Evolutionary conservation across 2,329 filamentous ascomycete genomes (phyloP).

Genomic region (Neonectria punicea): DNA sequence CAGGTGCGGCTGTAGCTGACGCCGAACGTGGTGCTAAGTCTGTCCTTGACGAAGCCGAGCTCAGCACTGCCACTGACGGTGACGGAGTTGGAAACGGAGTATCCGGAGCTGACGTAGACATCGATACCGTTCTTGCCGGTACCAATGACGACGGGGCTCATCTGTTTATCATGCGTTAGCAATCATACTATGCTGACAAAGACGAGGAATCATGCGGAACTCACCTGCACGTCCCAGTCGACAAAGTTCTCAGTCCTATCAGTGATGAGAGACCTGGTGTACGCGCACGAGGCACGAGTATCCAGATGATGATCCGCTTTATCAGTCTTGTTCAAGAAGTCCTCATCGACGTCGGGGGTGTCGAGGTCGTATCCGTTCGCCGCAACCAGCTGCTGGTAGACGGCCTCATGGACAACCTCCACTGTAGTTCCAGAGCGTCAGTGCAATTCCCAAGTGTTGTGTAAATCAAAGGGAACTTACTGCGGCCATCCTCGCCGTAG

Average conservation of each 20-base stretch:
- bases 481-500: conserved; percentile 18
- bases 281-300: not conserved
- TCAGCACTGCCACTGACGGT: conserved; percentile 17
- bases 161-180: not conserved
- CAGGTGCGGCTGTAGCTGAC: conserved; percentile 25
- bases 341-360: not conserved
- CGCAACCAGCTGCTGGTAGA: not conserved
- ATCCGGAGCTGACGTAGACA: conserved; percentile 20
- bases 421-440: not conserved
- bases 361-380: not conserved
- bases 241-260: conserved; percentile 24
- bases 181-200: not conserved
- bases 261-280: conserved; percentile 18
- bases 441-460: not conserved
- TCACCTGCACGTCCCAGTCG: conserved; percentile 23
- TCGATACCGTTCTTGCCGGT: conserved; percentile 15
- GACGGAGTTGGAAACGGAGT: conserved; percentile 25
- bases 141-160: conserved; percentile 24
- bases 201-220: not conserved
- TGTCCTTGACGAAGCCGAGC: conserved; percentile 16
- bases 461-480: conserved; percentile 3
- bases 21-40: conserved; percentile 8
- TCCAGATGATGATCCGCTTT: not conserved
- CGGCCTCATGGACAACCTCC: conserved; percentile 9
- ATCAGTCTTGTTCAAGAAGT: conserved; percentile 7